Base-by-base conservation (phyloP, 139 green algal species). In the Chlamydomonas applanata region DNA sequence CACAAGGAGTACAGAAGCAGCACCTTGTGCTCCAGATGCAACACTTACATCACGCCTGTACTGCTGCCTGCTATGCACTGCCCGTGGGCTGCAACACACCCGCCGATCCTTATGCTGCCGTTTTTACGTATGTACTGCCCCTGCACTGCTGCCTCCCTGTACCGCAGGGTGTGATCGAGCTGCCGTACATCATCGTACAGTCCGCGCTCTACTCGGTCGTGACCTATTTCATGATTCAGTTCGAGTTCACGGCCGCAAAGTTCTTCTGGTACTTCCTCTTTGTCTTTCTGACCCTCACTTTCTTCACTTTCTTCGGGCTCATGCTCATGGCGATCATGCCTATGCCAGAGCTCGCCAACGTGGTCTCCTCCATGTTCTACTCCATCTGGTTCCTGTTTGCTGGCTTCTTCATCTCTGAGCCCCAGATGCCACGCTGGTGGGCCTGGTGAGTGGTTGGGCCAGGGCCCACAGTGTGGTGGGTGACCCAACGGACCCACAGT, bases 131-230 rank as follows among this genome's bases (percentile, higher is more conserved):
- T 49, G 40, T 49, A 49, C 40, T 49, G 40, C 40, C 40, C 40
- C n/a, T n/a, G n/a, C n/a, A n/a, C n/a, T n/a, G n/a, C n/a, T n/a
- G n/a, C n/a, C n/a, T n/a, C 78, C 79, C 36, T 69, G 19, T 22
- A 40, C 32, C n/a, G 63, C 69, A 75, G 81, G 76, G 67, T 19
- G 14, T 77, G 4, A 40, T 85, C 0, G 83, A 89, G 80, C 16
- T 83, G 19, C 83, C 83, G 0, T 89, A 79, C 68, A 16, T 89
- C 36, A n/a, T 85, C 22, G 68, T 89, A 40, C 83, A 89, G 60
- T 69, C 73, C 25, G 30, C 85, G 1, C 22, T 85, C 34, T 89
- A 81, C 75, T 57, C 64, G 7, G 22, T 76, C 24, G 75, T 86
- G 24, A 64, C 65, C 29, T 89, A 89, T 70, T 70, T 3, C 56